Percentiles rank a stretch among this genome's conserved stretches.
Evolutionary conservation across 176 grass and related monocot genomes (phyloP).

Genomic region (Oryza meridionalis): DNA sequence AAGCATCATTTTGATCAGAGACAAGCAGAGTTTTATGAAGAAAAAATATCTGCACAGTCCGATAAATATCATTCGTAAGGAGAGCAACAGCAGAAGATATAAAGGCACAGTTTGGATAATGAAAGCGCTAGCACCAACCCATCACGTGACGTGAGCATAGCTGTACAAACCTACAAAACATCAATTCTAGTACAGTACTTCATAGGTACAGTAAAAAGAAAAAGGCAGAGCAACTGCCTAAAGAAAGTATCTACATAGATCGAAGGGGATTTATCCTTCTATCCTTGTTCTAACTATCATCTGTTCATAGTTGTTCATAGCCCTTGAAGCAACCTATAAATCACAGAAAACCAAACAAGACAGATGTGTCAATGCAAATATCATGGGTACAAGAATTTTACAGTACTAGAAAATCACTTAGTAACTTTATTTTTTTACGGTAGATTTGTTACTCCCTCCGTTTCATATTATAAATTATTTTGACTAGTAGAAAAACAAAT

Average conservation of each 20-base stretch:
- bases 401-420: neutral
- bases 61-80: conserved; percentile 28
- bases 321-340: conserved; percentile 12
- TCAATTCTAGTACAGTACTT: neutral
- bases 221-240: neutral
- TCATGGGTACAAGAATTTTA: neutral
- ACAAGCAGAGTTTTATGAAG: neutral
- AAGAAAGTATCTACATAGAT: neutral
- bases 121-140: conserved; percentile 1
- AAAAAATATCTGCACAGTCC: neutral
- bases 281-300: neutral
- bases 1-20: neutral
- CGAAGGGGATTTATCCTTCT: neutral
- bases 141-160: neutral
- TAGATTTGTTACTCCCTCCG: no score
- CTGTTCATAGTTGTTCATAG: neutral
- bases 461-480: no score
- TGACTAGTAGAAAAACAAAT: no score
- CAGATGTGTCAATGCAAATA: neutral
- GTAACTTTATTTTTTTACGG: neutral
- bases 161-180: conserved; percentile 19
- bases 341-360: neutral
- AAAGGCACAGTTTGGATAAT: neutral
- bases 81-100: conserved; percentile 1
- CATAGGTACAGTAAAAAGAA: neutral